Evolutionary conservation across 805 yeast genomes (phyloP).

Genomic region (Candida arabinofermentans): DNA sequence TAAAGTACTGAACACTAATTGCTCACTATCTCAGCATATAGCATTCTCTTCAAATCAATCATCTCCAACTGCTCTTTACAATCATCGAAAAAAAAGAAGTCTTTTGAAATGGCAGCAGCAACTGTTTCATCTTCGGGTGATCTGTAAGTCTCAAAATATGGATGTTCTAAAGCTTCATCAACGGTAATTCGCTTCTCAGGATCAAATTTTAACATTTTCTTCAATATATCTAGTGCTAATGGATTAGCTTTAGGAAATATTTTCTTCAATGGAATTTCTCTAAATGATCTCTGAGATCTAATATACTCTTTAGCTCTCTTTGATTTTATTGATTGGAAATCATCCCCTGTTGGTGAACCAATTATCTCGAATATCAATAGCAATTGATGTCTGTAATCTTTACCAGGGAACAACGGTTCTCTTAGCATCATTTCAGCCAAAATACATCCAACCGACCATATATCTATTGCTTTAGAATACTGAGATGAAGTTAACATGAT

Average conservation of each 20-base stretch:
- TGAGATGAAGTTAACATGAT: constrained; percentile 71
- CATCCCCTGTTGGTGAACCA: constrained; percentile 74
- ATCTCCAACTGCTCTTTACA: constrained; percentile 47
- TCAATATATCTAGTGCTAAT: constrained; percentile 56
- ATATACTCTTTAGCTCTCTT: constrained; percentile 77
- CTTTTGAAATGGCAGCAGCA: constrained; percentile 49
- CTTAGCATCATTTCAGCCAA: constrained; percentile 63
- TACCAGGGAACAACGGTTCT: constrained; percentile 70
- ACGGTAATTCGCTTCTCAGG: constrained; percentile 81
- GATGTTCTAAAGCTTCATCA: constrained; percentile 77
- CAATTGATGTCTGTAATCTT: constrained; percentile 67
- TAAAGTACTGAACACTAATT: no score
- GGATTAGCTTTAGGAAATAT: constrained; percentile 50
- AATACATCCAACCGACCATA: constrained; percentile 81
- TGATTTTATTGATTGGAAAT: constrained; percentile 67
- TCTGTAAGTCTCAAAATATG: constrained; percentile 65
- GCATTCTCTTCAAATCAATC: constrained; percentile 47
- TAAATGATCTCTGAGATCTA: constrained; percentile 58
- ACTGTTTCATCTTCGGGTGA: constrained; percentile 70
- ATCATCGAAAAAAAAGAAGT: constrained; percentile 53
- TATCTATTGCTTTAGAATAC: constrained; percentile 72
- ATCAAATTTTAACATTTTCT: constrained; percentile 73
- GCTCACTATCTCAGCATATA: constrained; percentile 48
- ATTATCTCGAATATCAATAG: constrained; percentile 61
- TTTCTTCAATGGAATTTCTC: constrained; percentile 48